Conservation (phyloP, 495 filamentous ascomycete genomes). For the Rusavskia elegans region DNA sequence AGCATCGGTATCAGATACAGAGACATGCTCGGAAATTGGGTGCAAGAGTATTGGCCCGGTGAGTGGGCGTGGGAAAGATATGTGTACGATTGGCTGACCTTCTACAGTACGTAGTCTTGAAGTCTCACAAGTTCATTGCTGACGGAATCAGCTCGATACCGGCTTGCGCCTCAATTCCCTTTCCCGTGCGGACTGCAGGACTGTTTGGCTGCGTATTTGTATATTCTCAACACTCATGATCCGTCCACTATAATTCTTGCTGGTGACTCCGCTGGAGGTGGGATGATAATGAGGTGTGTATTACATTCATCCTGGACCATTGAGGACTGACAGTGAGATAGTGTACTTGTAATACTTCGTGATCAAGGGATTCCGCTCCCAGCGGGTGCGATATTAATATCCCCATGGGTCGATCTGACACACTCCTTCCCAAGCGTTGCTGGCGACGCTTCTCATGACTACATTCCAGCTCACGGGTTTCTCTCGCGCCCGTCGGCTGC, state of each 20-base stretch:
- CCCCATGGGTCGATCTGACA: conserved; percentile 85
- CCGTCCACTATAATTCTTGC: conserved; percentile 67
- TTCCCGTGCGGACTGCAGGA: conserved; percentile 87
- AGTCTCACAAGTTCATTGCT: not conserved
- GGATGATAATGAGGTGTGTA: conserved; percentile 55
- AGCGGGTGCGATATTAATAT: conserved; percentile 78
- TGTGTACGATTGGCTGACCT: too few species aligned
- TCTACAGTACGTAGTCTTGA: too few species aligned
- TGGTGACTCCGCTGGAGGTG: conserved; percentile 83
- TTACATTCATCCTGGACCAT: not conserved
- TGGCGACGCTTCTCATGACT: conserved; percentile 57
- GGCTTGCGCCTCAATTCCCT: conserved; percentile 82
- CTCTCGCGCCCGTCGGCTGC: conserved; percentile 64
- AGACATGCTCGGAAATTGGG: conserved; percentile 86
- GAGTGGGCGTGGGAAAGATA: not conserved
- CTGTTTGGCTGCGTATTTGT: conserved; percentile 73
- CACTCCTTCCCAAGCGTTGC: conserved; percentile 87
- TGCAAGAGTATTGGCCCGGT: conserved; percentile 69
- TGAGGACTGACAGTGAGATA: conserved; percentile 14
- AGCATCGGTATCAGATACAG: conserved; percentile 92
- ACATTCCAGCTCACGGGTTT: conserved; percentile 77
- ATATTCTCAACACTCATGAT: conserved; percentile 55
- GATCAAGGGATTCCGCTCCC: conserved; percentile 70
- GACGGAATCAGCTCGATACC: conserved; percentile 44
- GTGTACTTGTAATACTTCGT: conserved; percentile 62